Conservation (phyloP, 805 yeast species). For the Wickerhamiella musiphila region DNA sequence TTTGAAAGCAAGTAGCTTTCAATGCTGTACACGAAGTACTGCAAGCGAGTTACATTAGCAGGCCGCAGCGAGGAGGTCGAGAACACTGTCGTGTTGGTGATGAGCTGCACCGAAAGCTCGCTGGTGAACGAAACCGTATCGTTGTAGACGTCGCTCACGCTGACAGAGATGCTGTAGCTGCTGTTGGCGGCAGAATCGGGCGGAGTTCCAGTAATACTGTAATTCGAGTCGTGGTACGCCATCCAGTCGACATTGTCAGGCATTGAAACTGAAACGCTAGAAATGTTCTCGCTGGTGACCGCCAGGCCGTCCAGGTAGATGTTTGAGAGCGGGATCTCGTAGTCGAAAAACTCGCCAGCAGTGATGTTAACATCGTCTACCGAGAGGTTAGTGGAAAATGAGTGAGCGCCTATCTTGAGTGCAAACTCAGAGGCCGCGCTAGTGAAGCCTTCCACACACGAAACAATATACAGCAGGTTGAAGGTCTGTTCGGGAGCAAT, state of each 20-base stretch:
- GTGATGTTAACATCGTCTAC: constrained; percentile 53
- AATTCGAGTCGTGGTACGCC: constrained; percentile 36
- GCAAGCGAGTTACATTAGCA: constrained; percentile 56
- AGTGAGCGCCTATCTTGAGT: constrained; percentile 77
- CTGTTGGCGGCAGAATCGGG: constrained; percentile 30
- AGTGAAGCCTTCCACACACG: constrained; percentile 60
- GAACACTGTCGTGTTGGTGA: constrained; percentile 16
- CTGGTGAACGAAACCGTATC: constrained; percentile 20
- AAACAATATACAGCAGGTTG: constrained; percentile 55
- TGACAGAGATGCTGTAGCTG: constrained; percentile 23
- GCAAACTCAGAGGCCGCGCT: constrained; percentile 55
- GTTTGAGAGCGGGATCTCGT: constrained; percentile 42
- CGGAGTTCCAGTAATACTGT: constrained; percentile 52
- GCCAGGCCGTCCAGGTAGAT: constrained; percentile 46
- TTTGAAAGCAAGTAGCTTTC: constrained; percentile 39
- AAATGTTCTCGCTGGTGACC: constrained; percentile 34
- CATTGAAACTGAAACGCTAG: constrained; percentile 32
- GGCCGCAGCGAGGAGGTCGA: constrained; percentile 33
- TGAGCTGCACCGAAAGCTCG: constrained; percentile 11
- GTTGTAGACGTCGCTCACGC: constrained; percentile 24
- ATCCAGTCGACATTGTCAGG: constrained; percentile 53
- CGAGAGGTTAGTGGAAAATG: constrained; percentile 47
- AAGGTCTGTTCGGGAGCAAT: constrained; percentile 76
- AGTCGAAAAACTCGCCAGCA: constrained; percentile 34
- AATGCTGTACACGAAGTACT: constrained; percentile 35